A percentile compares a stretch with the other conserved stretches of the same genome.
Evolutionary conservation across 2,329 filamentous ascomycete genomes (phyloP).

Genomic region (Biscogniauxia marginata): DNA sequence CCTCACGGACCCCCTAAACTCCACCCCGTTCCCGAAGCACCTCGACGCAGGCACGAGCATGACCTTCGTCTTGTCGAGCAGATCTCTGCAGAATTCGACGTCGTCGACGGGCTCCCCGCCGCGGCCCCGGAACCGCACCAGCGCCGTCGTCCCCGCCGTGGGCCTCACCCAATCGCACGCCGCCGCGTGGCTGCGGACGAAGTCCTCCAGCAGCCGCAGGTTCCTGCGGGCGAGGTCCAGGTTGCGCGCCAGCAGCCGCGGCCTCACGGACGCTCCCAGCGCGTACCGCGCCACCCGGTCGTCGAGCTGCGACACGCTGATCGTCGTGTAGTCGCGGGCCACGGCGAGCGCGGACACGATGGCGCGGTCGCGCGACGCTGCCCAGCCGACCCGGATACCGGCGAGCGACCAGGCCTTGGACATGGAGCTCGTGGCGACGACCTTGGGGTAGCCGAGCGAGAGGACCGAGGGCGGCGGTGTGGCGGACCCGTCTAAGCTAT

Average conservation of each 20-base stretch:
- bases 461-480: constrained; percentile 62
- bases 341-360: constrained; percentile 66
- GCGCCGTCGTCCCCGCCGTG: constrained; percentile 75
- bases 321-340: constrained; percentile 80
- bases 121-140: constrained; percentile 65
- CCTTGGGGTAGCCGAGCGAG: constrained; percentile 68
- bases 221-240: constrained; percentile 61
- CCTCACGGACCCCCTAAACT: constrained; percentile 71
- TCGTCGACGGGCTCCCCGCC: constrained; percentile 65
- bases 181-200: constrained; percentile 60
- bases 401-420: constrained; percentile 84
- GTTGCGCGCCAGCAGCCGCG: constrained; percentile 53
- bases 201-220: constrained; percentile 58
- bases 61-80: constrained; percentile 68
- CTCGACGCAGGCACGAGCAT: constrained; percentile 71
- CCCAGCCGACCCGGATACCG: constrained; percentile 80
- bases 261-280: constrained; percentile 49
- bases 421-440: constrained; percentile 74
- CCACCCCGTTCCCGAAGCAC: constrained; percentile 61
- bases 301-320: constrained; percentile 80
- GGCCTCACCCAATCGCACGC: constrained; percentile 68
- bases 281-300: constrained; percentile 77
- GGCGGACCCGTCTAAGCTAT: constrained; percentile 55
- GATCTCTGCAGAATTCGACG: constrained; percentile 65
- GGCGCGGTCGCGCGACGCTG: constrained; percentile 62